These are phyloP conservation scores for Saururus chinensis DNA, from an alignment of 164 flowering plant genomes.

Conservation along the genomic window DNA sequence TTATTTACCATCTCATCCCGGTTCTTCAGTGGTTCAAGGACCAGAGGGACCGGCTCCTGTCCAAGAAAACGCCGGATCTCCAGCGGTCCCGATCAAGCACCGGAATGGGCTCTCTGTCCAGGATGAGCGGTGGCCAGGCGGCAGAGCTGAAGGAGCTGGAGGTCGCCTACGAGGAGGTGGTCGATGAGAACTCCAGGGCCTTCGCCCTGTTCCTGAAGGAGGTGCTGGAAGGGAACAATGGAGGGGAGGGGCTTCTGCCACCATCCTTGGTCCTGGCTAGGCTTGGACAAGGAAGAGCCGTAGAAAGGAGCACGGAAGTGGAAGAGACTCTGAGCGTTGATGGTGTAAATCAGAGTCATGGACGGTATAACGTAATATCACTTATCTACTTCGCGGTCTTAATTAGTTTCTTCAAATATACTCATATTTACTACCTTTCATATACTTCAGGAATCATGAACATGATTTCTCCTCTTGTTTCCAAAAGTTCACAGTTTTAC, in stretches of 20 bases:
- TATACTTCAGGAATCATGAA: no score
- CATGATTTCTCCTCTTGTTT: no score
- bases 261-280: constrained; percentile 23
- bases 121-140: constrained; percentile 41
- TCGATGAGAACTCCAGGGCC: constrained; percentile 49
- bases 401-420: constrained; percentile 1
- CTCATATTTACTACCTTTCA: no score
- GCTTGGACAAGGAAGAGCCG: constrained; percentile 5
- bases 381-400: no score
- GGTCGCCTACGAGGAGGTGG: constrained; percentile 35
- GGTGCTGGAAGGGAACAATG: constrained; percentile 24
- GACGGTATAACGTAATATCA: constrained; percentile 81
- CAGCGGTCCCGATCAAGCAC: constrained; percentile 7
- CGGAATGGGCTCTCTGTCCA: constrained; percentile 28
- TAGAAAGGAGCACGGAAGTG: not conserved
- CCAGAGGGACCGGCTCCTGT: constrained; percentile 29
- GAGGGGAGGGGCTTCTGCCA: constrained; percentile 14
- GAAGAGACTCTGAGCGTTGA: constrained; percentile 15
- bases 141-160: constrained; percentile 47
- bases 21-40: constrained; percentile 33
- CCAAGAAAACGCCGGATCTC: constrained; percentile 8
- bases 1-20: constrained; percentile 38
- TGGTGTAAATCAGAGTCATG: constrained; percentile 18
- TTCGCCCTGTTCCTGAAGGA: constrained; percentile 37
- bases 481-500: no score